phyloP scores from a whole-genome alignment of 2,329 filamentous ascomycete species.

The Dothiorella sarmentorum region DNA sequence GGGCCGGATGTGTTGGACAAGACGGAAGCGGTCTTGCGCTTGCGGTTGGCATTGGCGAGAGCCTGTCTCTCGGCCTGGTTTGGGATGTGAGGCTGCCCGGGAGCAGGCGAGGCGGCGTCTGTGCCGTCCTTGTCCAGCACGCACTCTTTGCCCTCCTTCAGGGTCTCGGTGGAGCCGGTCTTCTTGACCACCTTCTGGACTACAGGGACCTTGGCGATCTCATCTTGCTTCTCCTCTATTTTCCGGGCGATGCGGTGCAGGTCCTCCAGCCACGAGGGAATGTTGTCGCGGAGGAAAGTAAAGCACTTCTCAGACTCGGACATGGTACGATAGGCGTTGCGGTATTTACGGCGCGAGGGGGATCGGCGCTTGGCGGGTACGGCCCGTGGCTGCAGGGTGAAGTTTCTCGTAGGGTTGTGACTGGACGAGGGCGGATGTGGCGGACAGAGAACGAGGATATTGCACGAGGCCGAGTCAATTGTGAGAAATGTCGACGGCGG shows the following conservation, averaged over 20 bases:
- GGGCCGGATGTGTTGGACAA: slow-evolving; percentile 41
- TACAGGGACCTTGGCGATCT: slow-evolving; percentile 30
- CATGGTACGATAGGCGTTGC: slow-evolving; percentile 27
- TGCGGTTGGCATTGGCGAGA: slow-evolving; percentile 26
- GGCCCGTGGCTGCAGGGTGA: not conserved
- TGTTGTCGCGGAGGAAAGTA: slow-evolving; percentile 35
- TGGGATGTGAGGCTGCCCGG: slow-evolving; percentile 21
- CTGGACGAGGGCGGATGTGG: not conserved
- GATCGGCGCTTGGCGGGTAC: slow-evolving; percentile 1
- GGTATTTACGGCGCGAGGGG: slow-evolving; percentile 5
- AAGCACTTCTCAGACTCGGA: slow-evolving; percentile 38
- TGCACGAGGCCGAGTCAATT: not conserved
- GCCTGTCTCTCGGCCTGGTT: slow-evolving; percentile 21
- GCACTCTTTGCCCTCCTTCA: slow-evolving; percentile 23
- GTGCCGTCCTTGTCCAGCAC: slow-evolving; percentile 19
- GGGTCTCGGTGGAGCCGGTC: slow-evolving; percentile 38
- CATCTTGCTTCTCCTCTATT: slow-evolving; percentile 33
- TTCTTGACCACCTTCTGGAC: slow-evolving; percentile 32
- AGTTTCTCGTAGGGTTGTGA: not conserved
- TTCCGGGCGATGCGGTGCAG: slow-evolving; percentile 32
- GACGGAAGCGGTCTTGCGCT: slow-evolving; percentile 44
- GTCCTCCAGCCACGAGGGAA: slow-evolving; percentile 37
- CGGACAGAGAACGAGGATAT: not conserved
- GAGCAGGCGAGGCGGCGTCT: slow-evolving; percentile 23
- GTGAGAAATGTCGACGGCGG: not conserved